phyloP scores from a whole-genome alignment of 2,329 filamentous ascomycete genomes.

The Colletotrichum paranaense region DNA sequence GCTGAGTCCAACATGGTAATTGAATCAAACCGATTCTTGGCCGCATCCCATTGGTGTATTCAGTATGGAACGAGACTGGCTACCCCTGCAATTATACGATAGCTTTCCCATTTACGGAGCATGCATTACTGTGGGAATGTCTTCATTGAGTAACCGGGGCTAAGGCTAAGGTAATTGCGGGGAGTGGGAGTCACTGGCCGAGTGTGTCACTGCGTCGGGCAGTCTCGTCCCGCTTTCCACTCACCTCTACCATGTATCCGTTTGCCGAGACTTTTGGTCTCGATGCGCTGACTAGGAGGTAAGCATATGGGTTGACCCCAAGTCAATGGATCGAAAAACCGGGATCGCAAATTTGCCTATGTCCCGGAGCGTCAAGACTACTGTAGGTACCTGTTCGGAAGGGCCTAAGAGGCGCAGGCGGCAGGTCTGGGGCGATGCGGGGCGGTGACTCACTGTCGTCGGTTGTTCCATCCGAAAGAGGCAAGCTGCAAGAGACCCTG shows the following conservation, averaged over 20 bases:
- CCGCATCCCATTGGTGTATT: not conserved
- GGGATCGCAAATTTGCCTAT: not conserved
- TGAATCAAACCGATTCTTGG: not conserved
- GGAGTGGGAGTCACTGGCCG: conserved; percentile 11
- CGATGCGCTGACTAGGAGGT: too few species aligned
- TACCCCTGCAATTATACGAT: not conserved
- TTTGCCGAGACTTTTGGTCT: too few species aligned
- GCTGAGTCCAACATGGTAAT: not conserved
- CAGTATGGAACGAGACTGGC: not conserved
- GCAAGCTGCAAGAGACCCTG: not conserved
- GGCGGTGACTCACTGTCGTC: not conserved
- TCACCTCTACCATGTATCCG: not conserved
- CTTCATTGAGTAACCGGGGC: not conserved
- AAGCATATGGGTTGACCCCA: too few species aligned
- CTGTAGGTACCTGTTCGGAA: not conserved
- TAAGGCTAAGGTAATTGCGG: not conserved
- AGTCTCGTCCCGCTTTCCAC: not conserved
- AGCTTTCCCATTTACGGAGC: not conserved
- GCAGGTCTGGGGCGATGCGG: not conserved
- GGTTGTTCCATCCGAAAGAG: not conserved
- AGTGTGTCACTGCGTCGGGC: not conserved
- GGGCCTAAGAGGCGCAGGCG: not conserved
- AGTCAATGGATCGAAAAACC: not conserved
- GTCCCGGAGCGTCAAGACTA: not conserved
- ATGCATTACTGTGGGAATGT: not conserved